Percentiles rank a stretch among this genome's conserved stretches.
Conservation (phyloP, 805 yeast genomes). For the Nakazawaea peltata region DNA sequence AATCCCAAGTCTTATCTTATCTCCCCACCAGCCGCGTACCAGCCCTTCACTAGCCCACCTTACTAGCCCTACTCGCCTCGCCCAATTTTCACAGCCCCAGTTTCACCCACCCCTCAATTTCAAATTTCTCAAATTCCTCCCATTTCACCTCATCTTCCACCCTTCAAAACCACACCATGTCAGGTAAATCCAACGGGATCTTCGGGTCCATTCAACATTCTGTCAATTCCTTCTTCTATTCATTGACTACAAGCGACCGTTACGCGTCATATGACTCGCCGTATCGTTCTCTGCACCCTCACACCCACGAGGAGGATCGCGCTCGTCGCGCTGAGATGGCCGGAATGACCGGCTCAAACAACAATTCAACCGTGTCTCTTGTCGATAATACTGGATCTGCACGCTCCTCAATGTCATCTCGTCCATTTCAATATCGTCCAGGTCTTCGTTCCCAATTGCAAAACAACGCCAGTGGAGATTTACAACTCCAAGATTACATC, state of each 20-base stretch:
- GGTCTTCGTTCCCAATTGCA: slow-evolving; percentile 29
- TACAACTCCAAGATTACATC: slow-evolving; percentile 32
- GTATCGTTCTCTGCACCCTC: slow-evolving; percentile 13
- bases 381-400: slow-evolving; percentile 27
- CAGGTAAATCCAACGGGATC: slow-evolving; percentile 13
- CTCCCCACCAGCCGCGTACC: too few relatives aligned
- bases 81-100: too few relatives aligned
- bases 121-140: background rate
- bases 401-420: slow-evolving; percentile 31
- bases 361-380: slow-evolving; percentile 28
- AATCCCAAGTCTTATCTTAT: too few relatives aligned
- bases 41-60: too few relatives aligned
- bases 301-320: background rate
- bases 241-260: slow-evolving; percentile 51
- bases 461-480: slow-evolving; percentile 48
- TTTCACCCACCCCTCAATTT: too few relatives aligned
- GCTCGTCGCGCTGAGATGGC: background rate
- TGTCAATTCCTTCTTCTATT: slow-evolving; percentile 27
- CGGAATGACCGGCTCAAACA: slow-evolving; percentile 25
- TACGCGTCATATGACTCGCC: slow-evolving; percentile 45
- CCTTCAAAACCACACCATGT: background rate
- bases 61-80: too few relatives aligned
- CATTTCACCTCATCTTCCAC: background rate
- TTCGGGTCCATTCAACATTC: slow-evolving; percentile 24
- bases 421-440: slow-evolving; percentile 34